phyloP scores from a whole-genome alignment of 2,329 filamentous ascomycete species.

The Colletotrichum agaves region DNA sequence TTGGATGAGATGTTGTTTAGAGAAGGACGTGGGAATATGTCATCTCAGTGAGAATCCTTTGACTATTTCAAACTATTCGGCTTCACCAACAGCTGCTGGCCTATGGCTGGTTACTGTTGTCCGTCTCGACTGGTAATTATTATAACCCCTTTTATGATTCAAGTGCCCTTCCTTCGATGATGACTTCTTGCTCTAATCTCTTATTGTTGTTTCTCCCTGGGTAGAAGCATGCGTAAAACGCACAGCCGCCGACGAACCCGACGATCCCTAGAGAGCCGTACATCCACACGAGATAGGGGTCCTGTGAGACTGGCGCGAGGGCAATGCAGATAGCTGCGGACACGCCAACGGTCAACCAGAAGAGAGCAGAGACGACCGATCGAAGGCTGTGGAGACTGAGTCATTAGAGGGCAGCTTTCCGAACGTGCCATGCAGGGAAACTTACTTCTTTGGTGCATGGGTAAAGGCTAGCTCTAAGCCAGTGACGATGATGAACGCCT shows the following conservation, averaged over 20 bases:
- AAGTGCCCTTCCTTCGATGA: neutral
- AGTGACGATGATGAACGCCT: constrained; percentile 74
- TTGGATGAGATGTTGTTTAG: too few species aligned
- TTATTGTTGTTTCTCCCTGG: neutral
- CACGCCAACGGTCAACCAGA: constrained; percentile 67
- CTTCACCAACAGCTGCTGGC: too few species aligned
- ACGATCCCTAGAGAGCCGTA: constrained; percentile 66
- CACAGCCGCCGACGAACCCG: constrained; percentile 57
- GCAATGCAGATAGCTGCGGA: constrained; percentile 55
- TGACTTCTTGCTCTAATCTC: neutral
- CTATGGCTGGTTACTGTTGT: too few species aligned
- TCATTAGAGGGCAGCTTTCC: constrained; percentile 53
- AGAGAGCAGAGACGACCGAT: constrained; percentile 29
- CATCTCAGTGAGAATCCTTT: too few species aligned
- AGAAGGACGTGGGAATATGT: too few species aligned
- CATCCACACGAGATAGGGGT: constrained; percentile 76
- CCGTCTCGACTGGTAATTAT: neutral
- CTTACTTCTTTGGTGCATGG: constrained; percentile 65
- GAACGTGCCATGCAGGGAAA: constrained; percentile 67
- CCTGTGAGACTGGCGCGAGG: constrained; percentile 69
- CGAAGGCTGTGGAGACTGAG: constrained; percentile 13
- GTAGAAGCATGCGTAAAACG: constrained; percentile 57
- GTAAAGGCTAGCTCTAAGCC: constrained; percentile 79
- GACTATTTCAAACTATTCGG: too few species aligned
- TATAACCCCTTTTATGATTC: neutral